These are phyloP conservation scores for Boletus subluridellus DNA, from an alignment of 1,284 basidiomycete species.

Conservation along the genomic window DNA sequence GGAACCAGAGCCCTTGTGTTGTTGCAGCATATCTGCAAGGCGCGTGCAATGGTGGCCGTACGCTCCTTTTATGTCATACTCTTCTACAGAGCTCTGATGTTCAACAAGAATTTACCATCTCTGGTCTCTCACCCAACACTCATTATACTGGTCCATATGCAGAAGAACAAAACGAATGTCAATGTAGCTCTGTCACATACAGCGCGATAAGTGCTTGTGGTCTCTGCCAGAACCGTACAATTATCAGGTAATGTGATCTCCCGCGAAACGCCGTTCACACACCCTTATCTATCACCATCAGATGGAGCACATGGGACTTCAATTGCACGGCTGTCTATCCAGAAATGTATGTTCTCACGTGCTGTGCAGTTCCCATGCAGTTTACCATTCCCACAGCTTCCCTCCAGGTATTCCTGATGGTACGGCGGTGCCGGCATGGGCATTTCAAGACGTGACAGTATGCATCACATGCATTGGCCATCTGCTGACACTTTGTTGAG, in stretches of 20 bases:
- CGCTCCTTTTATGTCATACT: conserved; percentile 6
- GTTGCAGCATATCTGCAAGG: conserved; percentile 33
- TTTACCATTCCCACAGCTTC: conserved; percentile 20
- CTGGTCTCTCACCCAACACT: conserved; percentile 8
- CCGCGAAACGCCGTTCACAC: neutral
- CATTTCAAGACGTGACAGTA: conserved; percentile 32
- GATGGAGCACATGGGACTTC: conserved; percentile 29
- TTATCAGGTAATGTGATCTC: conserved; percentile 14
- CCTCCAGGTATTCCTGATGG: conserved; percentile 21
- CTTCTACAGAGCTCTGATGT: neutral
- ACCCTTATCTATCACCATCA: conserved; percentile 8
- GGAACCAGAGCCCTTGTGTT: conserved; percentile 34
- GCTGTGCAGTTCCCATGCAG: neutral
- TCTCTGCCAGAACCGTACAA: conserved; percentile 31
- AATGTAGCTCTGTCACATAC: conserved; percentile 36
- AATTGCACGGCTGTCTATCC: conserved; percentile 27
- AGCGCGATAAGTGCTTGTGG: conserved; percentile 34
- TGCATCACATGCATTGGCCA: neutral
- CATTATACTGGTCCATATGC: conserved; percentile 27
- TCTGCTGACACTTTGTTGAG: neutral
- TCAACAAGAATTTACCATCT: conserved; percentile 22
- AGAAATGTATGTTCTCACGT: conserved; percentile 15
- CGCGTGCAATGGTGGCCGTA: conserved; percentile 32
- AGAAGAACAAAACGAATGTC: conserved; percentile 21
- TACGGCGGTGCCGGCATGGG: conserved; percentile 34